These are phyloP conservation scores for Solanum ahanhuiri DNA, from an alignment of 257 asterid species.

Conservation along the genomic window DNA sequence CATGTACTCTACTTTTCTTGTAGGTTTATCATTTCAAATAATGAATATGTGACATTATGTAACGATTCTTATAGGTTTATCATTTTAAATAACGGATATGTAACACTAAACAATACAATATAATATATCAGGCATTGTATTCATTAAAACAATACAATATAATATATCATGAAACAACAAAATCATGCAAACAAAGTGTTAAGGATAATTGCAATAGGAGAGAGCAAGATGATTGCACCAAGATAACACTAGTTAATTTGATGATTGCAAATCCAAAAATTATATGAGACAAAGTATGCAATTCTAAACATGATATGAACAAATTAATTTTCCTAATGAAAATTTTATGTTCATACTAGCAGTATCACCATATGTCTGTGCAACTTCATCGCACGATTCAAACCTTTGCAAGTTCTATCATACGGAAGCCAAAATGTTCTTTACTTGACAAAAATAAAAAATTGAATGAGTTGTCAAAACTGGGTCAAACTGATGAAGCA, in stretches of 20 bases:
- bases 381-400: constrained; percentile 1
- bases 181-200: too few relatives aligned
- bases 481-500: constrained; percentile 46
- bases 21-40: too few relatives aligned
- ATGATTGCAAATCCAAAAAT: background rate
- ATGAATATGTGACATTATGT: too few relatives aligned
- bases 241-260: background rate
- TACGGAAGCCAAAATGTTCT: background rate
- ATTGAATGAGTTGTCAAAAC: constrained; percentile 19
- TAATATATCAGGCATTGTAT: too few relatives aligned
- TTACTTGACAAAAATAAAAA: constrained; percentile 24
- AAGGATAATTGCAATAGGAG: too few relatives aligned
- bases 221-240: background rate
- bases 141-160: too few relatives aligned
- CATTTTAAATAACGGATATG: too few relatives aligned
- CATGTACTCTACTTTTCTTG: too few relatives aligned
- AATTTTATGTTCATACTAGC: background rate
- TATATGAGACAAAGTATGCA: background rate
- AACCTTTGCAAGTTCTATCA: background rate
- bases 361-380: background rate
- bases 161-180: too few relatives aligned
- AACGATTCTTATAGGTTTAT: too few relatives aligned
- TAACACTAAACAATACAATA: too few relatives aligned
- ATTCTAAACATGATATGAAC: background rate
- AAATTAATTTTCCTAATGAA: background rate